These are phyloP conservation scores for Phytophthora syringae DNA, from an alignment of 352 stramenopile species.

Conservation along the genomic window DNA sequence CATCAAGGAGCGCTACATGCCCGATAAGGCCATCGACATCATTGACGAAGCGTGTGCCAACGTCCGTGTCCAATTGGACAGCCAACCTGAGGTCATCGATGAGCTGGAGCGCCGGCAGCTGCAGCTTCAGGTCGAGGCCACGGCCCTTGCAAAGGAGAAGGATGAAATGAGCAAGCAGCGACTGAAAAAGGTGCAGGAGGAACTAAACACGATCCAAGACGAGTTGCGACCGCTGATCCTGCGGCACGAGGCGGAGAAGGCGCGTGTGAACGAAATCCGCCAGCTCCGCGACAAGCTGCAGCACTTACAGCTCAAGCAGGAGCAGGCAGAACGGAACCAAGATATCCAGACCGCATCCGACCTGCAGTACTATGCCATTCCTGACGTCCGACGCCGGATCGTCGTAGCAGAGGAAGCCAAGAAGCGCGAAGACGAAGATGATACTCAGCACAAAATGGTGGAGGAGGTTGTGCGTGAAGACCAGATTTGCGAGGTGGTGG, in stretches of 20 bases:
- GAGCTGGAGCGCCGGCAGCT: conserved; percentile 94
- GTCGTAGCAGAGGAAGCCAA: conserved; percentile 81
- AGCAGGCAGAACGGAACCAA: conserved; percentile 93
- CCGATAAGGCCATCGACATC: conserved; percentile 96
- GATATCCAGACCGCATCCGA: conserved; percentile 96
- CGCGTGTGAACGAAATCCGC: conserved; percentile 93
- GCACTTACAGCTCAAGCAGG: conserved; percentile 93
- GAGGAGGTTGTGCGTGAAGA: conserved; percentile 89
- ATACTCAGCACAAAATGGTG: conserved; percentile 71
- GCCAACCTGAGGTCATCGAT: conserved; percentile 96
- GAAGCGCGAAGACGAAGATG: conserved; percentile 60
- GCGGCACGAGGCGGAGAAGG: conserved; percentile 93
- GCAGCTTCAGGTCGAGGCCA: conserved; percentile 97
- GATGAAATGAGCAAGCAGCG: conserved; percentile 92
- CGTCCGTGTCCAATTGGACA: conserved; percentile 94
- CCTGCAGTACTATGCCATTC: conserved; percentile 96
- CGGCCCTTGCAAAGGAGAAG: conserved; percentile 94
- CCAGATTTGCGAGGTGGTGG: conserved; percentile 92
- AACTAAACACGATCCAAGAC: conserved; percentile 93
- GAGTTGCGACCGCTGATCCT: conserved; percentile 90
- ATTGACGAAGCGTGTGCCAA: conserved; percentile 95
- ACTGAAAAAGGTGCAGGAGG: conserved; percentile 91
- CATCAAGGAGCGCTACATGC: conserved; percentile 92
- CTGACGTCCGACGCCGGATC: conserved; percentile 91
- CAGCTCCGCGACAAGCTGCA: conserved; percentile 94